Evolutionary conservation across 2,329 filamentous ascomycete species (phyloP).

Genomic region (Cladosporium sp.): DNA sequence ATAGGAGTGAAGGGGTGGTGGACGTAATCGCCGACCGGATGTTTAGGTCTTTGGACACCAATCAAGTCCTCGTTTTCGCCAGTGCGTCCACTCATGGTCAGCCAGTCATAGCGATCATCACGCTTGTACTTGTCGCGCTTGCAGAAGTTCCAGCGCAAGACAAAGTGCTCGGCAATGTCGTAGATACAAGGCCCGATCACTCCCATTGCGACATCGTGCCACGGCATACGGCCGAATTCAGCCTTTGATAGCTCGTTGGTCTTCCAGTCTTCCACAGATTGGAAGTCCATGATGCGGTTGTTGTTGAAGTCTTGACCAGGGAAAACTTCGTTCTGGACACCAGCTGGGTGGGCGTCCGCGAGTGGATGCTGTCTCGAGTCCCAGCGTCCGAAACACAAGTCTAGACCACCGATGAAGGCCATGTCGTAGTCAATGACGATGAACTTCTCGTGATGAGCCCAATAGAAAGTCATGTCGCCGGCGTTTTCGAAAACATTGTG

Average conservation of each 20-base stretch:
- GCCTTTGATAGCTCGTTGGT: slow-evolving; percentile 89
- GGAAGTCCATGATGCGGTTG: slow-evolving; percentile 93
- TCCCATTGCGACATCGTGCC: slow-evolving; percentile 95
- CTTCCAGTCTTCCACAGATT: slow-evolving; percentile 89
- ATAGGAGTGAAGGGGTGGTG: slow-evolving; percentile 75
- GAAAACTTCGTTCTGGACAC: slow-evolving; percentile 80
- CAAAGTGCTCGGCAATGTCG: slow-evolving; percentile 94
- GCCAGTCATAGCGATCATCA: slow-evolving; percentile 79
- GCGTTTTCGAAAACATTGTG: slow-evolving; percentile 94
- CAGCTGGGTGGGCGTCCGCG: slow-evolving; percentile 83
- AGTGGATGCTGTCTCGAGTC: slow-evolving; percentile 83
- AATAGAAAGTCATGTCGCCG: slow-evolving; percentile 95
- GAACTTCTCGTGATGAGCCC: slow-evolving; percentile 98
- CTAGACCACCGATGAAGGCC: slow-evolving; percentile 91
- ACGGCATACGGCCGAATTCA: slow-evolving; percentile 93
- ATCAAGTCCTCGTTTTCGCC: slow-evolving; percentile 81
- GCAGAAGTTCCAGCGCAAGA: slow-evolving; percentile 92
- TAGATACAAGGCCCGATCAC: slow-evolving; percentile 86
- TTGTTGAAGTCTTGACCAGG: slow-evolving; percentile 98
- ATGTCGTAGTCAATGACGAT: slow-evolving; percentile 89
- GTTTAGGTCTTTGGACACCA: slow-evolving; percentile 83
- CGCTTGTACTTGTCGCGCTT: slow-evolving; percentile 98
- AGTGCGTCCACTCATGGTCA: slow-evolving; percentile 73
- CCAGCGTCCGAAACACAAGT: slow-evolving; percentile 95
- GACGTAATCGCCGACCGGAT: slow-evolving; percentile 85